A percentile compares a stretch with the other conserved stretches of the same genome.
Conservation (phyloP, 1,284 basidiomycete species). For the Sphaerobolus stellatus region DNA sequence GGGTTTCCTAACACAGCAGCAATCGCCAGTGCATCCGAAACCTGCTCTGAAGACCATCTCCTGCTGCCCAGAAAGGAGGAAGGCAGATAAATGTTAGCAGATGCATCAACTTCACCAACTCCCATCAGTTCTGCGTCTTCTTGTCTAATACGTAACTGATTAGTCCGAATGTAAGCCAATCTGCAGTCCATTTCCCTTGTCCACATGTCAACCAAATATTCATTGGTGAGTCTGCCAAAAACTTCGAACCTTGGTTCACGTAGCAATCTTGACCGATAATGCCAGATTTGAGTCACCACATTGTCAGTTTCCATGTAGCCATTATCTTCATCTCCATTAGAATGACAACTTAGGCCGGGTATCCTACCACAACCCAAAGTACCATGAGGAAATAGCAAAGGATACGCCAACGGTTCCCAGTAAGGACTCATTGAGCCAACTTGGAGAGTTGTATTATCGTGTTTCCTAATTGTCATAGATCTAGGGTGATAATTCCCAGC, state of each 20-base stretch:
- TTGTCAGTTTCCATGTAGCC: conserved; percentile 11
- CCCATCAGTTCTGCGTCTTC: conserved; percentile 27
- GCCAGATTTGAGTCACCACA: conserved; percentile 23
- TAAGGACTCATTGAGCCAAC: conserved; percentile 28
- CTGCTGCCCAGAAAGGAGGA: conserved; percentile 35
- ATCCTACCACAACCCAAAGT: conserved; percentile 33
- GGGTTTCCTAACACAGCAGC: conserved; percentile 29
- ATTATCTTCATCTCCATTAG: not conserved
- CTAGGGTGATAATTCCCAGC: conserved; percentile 17
- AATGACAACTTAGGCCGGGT: not conserved
- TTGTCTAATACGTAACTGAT: conserved; percentile 24
- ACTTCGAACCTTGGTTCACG: conserved; percentile 28
- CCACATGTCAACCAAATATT: conserved; percentile 38
- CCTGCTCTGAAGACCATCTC: conserved; percentile 34
- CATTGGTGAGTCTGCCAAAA: conserved; percentile 33
- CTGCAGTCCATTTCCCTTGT: conserved; percentile 30
- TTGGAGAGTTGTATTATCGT: conserved; percentile 8
- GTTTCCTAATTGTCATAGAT: conserved; percentile 19
- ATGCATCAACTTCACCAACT: conserved; percentile 12
- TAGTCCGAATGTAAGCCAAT: conserved; percentile 30
- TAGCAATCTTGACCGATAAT: conserved; percentile 28
- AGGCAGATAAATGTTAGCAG: conserved; percentile 32
- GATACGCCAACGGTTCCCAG: conserved; percentile 37
- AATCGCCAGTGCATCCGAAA: conserved; percentile 36
- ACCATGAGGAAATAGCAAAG: conserved; percentile 35